Evolutionary conservation across 116 monocot genomes (phyloP).

Genomic region (Phalaenopsis hybrid): DNA sequence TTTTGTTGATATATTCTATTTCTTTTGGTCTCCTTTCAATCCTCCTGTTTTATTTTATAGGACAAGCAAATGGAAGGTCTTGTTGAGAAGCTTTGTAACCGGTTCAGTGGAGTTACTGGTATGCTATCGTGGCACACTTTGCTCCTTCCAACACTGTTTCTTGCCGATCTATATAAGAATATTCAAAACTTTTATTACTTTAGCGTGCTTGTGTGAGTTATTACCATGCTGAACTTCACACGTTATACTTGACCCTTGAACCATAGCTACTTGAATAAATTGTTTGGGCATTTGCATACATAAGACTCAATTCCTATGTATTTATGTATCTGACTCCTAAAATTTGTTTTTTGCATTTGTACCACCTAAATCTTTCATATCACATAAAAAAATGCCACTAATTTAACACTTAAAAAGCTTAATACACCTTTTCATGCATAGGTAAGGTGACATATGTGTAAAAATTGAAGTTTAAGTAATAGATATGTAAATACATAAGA

Average conservation of each 20-base stretch:
- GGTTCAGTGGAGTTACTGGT: constrained; percentile 84
- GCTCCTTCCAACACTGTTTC: neutral
- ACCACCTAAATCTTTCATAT: no score
- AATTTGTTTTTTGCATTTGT: no score
- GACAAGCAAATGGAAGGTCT: constrained; percentile 99
- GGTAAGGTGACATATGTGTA: no score
- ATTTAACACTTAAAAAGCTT: no score
- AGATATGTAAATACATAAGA: no score
- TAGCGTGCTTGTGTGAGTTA: neutral
- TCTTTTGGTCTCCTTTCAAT: constrained; percentile 3
- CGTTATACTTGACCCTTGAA: neutral
- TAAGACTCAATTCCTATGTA: no score
- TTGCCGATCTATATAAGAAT: neutral
- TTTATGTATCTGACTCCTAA: no score
- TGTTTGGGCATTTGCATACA: neutral
- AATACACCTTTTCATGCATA: no score
- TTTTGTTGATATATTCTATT: neutral
- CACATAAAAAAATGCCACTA: no score
- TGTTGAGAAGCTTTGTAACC: constrained; percentile 96
- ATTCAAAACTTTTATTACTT: neutral
- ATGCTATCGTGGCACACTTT: constrained; percentile 16
- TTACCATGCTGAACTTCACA: neutral
- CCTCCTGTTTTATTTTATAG: constrained; percentile 28
- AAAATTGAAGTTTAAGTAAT: no score
- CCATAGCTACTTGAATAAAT: neutral